Evolutionary conservation across 192 early-diverging fungal species (phyloP), one percentile per base, ranked within the genome.

Genomic region (Backusella circina): DNA sequence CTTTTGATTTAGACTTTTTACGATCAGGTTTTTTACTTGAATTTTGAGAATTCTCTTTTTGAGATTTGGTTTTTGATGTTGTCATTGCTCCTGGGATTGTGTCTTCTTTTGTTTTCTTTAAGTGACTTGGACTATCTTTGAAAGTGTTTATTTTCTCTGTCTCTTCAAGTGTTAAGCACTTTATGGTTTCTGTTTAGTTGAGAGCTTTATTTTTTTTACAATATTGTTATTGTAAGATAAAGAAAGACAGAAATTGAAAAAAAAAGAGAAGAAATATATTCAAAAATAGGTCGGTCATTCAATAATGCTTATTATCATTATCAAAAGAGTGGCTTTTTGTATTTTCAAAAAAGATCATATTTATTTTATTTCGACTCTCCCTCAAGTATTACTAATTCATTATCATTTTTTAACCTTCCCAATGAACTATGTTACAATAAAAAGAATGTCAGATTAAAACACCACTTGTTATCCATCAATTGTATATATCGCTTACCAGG

Each of bases 401-500:
- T 9, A 64, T 32, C 3, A 47, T 36, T 16, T 0, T 44, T 65
- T 68, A 76, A 26, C 54, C 68, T 65, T 76, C 75, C 75, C 75
- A 76, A 47, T 76, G 74, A 36, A 65, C 74, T 75, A 75, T n/a
- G n/a, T 13, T 30, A 18, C 6, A 51, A 68, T 16, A 12, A n/a
- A n/a, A n/a, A n/a, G n/a, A n/a, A n/a, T 4, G 36, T 66, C 28
- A 74, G 54, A 1, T 26, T 37, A 21, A n/a, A n/a, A n/a, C n/a
- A n/a, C n/a, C 23, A 33, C 36, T 8, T 31, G 21, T 23, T 18
- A 65, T 0, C 5, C 6, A n/a, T 28, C 35, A 36, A 18, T 44
- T 6, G 13, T 44, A 37, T 23, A 28, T 35, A n/a, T n/a, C n/a
- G 32, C 71, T 79, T 84, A 86, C 85, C 82, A 23, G 91, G 92